Evolutionary conservation across 495 filamentous ascomycete genomes (phyloP).

Genomic region (Neohortaea acidophila): DNA sequence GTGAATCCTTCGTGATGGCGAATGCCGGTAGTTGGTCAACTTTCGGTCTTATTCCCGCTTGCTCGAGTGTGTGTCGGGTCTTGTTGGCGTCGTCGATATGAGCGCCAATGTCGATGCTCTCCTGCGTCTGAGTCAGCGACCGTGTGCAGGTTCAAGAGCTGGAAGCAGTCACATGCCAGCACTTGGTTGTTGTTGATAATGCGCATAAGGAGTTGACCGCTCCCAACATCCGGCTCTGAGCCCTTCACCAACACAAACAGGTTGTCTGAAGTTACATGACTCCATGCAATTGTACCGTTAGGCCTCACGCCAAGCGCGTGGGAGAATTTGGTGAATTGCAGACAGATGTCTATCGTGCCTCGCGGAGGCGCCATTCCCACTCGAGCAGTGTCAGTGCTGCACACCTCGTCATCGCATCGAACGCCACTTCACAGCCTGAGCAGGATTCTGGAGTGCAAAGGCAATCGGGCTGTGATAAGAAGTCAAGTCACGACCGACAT

Average conservation of each 20-base stretch:
- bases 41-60: slow-evolving; percentile 1
- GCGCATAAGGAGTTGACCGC: slow-evolving; percentile 5
- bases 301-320: slow-evolving; percentile 11
- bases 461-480: no score
- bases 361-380: no score
- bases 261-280: slow-evolving; percentile 9
- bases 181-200: slow-evolving; percentile 8
- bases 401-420: no score
- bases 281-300: slow-evolving; percentile 20
- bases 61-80: not conserved
- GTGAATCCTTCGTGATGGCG: slow-evolving; percentile 12
- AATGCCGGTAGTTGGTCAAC: slow-evolving; percentile 15
- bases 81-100: slow-evolving; percentile 6
- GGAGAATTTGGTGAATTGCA: slow-evolving; percentile 21
- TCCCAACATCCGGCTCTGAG: not conserved
- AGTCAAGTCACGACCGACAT: no score
- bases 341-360: slow-evolving; percentile 14
- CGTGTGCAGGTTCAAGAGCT: not conserved
- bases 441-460: no score
- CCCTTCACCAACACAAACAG: slow-evolving; percentile 11
- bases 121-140: slow-evolving; percentile 4
- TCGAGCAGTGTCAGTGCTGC: no score
- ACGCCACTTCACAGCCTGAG: no score
- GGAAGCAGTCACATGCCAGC: not conserved
- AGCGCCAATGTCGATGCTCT: slow-evolving; percentile 7